phyloP scores from a whole-genome alignment of 257 asterid species.

The Solanum habrochaites region DNA sequence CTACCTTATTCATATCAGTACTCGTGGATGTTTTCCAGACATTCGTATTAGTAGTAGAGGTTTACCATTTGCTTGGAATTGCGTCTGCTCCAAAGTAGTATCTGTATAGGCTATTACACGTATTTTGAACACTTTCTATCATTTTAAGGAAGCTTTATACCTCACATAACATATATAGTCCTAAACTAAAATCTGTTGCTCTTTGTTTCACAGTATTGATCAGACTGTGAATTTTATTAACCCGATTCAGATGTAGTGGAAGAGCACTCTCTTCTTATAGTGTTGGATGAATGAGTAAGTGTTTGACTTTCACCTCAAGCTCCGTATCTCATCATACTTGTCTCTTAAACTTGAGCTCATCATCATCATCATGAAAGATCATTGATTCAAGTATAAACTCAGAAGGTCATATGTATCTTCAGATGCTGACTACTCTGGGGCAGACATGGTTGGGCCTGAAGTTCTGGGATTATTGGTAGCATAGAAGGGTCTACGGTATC shows the following conservation, averaged over 20 bases:
- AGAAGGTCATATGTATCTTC: constrained; percentile 23
- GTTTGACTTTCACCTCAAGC: constrained; percentile 3
- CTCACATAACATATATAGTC: neutral
- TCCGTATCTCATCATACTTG: constrained; percentile 16
- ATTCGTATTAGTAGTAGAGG: neutral
- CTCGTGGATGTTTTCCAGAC: neutral
- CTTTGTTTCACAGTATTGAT: neutral
- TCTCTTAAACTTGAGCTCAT: constrained; percentile 30
- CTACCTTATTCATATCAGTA: neutral
- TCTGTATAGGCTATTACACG: neutral
- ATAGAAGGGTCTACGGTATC: constrained; percentile 37
- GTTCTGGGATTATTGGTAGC: constrained; percentile 54
- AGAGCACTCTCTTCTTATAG: neutral
- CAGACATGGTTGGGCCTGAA: constrained; percentile 58
- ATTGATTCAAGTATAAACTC: constrained; percentile 32
- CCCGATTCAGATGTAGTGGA: neutral
- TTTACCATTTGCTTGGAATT: neutral
- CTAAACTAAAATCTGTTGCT: neutral
- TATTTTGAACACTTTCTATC: neutral
- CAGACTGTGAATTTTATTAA: neutral
- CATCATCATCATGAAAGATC: constrained; percentile 23
- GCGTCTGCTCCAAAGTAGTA: neutral
- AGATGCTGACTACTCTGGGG: constrained; percentile 49
- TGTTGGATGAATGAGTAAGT: neutral
- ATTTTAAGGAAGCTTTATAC: neutral